Evolutionary conservation across 1,284 basidiomycete species (phyloP), one percentile per base, ranked within the genome.

Genomic region (Leccinum solheimii): DNA sequence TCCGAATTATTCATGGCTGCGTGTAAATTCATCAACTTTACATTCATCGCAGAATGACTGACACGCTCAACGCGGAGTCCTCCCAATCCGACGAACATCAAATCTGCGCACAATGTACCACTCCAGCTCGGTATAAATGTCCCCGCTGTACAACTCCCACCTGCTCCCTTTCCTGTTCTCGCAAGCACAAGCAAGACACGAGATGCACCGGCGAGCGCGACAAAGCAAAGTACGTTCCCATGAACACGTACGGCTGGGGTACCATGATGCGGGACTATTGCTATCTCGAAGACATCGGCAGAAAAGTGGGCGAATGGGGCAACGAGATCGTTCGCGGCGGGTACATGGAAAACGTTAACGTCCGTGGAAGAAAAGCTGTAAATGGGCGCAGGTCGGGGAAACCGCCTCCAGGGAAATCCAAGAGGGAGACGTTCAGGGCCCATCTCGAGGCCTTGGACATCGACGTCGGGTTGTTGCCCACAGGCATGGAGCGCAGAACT

Each of bases 231-330:
- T 94, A 87, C 69, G 85, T 95, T 14, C 85, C 88, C 4, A 87
- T 94, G 84, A 92, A 91, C 63, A 71, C 85, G 64, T 95, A 94
- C 69, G 83, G 84, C 3, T 93, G 91, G 81, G 90, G 91, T 11
- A 81, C 84, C 21, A 86, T 95, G 85, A 90, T 93, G 85, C 83
- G 87, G 67, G 94, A 96, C 75, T 95, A 94, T 73, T 81, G 82
- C 19, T 95, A 87, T 72, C 79, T 96, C 62, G 94, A 95, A 75
- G 89, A 92, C 16, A 76, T 92, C 54, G 86, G 90, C 32, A 76
- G 94, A 65, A 86, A 83, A 66, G 85, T 89, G 9, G 80, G 80
- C 21, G 84, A 83, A 21, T 92, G 87, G 86, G 92, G 93, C 0
- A 79, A 78, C 65, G 87, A 90, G 66, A 88, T 94, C 57, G 81